phyloP scores from a whole-genome alignment of 108 stramenopile genomes.

The Pseudonitzschia pungens region DNA sequence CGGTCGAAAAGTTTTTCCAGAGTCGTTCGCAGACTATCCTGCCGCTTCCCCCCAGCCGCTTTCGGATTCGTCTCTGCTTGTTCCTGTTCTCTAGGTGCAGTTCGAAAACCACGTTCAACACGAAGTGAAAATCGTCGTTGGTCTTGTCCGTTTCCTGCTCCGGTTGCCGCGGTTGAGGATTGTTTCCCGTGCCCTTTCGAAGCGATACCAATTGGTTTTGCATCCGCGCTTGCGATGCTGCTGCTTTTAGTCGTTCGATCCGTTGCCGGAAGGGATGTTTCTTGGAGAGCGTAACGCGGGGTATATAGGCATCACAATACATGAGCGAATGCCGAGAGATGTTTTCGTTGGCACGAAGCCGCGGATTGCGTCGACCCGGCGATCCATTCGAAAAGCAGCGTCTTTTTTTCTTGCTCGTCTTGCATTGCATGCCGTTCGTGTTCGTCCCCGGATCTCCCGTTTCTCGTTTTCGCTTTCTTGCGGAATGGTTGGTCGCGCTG shows the following conservation, averaged over 20 bases:
- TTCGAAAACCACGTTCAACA: constrained; percentile 15
- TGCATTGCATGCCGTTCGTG: constrained; percentile 9
- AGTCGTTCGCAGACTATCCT: constrained; percentile 54
- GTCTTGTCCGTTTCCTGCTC: neutral
- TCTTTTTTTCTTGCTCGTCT: constrained; percentile 5
- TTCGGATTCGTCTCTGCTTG: constrained; percentile 14
- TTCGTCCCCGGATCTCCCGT: neutral
- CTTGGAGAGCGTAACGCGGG: constrained; percentile 42
- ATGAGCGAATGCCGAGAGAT: constrained; percentile 44
- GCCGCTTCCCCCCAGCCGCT: constrained; percentile 26
- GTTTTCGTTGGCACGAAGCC: constrained; percentile 22
- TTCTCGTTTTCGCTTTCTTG: neutral
- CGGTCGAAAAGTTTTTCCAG: constrained; percentile 31
- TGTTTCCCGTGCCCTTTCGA: no score
- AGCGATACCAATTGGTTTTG: neutral
- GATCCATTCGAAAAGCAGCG: neutral
- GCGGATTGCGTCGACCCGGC: neutral
- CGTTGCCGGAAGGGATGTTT: constrained; percentile 37
- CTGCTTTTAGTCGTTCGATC: constrained; percentile 15
- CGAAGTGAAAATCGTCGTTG: neutral
- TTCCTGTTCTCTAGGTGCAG: constrained; percentile 21
- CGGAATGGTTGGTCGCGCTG: neutral
- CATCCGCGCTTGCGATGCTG: neutral
- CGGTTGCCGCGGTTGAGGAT: no score
- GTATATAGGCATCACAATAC: constrained; percentile 47